A percentile compares a stretch with the other conserved stretches of the same genome.
phyloP scores from a whole-genome alignment of 2,329 filamentous ascomycete genomes.

The Ceratocystis destructans region DNA sequence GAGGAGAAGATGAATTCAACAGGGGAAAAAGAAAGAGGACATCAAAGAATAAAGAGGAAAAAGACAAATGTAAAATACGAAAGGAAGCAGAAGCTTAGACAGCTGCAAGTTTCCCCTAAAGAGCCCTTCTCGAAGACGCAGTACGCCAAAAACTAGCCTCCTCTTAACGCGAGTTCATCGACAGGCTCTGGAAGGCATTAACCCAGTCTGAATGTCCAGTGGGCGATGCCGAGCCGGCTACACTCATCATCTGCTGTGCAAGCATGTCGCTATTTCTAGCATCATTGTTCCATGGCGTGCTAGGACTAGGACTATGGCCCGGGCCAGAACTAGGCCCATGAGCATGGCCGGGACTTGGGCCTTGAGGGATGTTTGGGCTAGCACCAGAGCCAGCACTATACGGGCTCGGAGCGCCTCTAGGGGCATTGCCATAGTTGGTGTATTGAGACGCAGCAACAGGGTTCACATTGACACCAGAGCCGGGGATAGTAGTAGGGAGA shows the following conservation, averaged over 20 bases:
- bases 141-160: no score
- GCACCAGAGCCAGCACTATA: conserved; percentile 8
- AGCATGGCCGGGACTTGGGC: neutral
- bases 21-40: conserved; percentile 6
- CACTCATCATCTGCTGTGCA: conserved; percentile 13
- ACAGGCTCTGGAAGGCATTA: conserved; percentile 54
- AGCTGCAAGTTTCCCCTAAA: neutral
- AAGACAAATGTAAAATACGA: conserved; percentile 8
- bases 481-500: neutral
- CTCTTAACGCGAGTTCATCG: conserved; percentile 47
- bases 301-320: conserved; percentile 1
- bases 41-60: conserved; percentile 14
- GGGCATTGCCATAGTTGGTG: conserved; percentile 12
- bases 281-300: conserved; percentile 6
- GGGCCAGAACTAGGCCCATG: neutral
- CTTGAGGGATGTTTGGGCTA: neutral
- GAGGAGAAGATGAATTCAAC: neutral
- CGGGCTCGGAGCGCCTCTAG: conserved; percentile 13
- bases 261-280: conserved; percentile 5
- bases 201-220: conserved; percentile 45
- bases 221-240: conserved; percentile 5
- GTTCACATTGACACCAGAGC: conserved; percentile 3
- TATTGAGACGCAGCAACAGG: neutral
- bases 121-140: neutral
- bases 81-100: neutral